These are phyloP conservation scores for Haematococcus lacustris DNA, from an alignment of 139 green algal species.

Conservation along the genomic window DNA sequence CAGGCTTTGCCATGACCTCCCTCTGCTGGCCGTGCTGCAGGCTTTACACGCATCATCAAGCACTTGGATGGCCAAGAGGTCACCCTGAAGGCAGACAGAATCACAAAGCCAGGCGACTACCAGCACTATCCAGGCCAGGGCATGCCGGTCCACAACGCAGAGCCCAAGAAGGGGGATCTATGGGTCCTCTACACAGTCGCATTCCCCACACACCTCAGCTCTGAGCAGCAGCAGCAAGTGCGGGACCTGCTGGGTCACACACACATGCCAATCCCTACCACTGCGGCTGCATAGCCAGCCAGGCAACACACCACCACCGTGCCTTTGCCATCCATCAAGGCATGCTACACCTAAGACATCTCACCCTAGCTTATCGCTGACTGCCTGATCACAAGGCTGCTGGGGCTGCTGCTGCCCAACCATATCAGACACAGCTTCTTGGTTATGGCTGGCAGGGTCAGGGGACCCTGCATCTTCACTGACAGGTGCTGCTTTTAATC, in stretches of 20 bases:
- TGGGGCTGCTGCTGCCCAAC: no score
- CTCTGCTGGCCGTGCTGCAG: background rate
- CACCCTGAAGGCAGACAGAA: conserved; percentile 15
- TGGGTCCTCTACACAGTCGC: conserved; percentile 72
- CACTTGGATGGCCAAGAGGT: conserved; percentile 91
- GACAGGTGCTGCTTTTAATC: no score
- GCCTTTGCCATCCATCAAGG: no score
- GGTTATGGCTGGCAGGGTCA: no score
- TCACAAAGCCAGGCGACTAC: conserved; percentile 46
- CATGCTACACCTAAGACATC: no score
- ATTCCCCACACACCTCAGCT: conserved; percentile 72
- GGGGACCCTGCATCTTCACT: no score
- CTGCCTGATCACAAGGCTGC: no score
- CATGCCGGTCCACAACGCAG: conserved; percentile 49
- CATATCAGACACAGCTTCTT: no score
- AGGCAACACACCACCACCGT: no score
- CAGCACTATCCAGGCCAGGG: conserved; percentile 29
- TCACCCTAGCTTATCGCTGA: no score
- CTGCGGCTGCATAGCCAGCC: background rate
- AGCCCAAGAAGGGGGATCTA: conserved; percentile 59
- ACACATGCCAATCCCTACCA: background rate
- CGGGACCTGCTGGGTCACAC: background rate
- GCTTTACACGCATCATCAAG: conserved; percentile 50
- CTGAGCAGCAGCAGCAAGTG: conserved; percentile 51
- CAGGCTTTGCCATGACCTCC: background rate